Base-by-base conservation (phyloP, 768 basidiomycete genomes). In the Tulasnella sp. region DNA sequence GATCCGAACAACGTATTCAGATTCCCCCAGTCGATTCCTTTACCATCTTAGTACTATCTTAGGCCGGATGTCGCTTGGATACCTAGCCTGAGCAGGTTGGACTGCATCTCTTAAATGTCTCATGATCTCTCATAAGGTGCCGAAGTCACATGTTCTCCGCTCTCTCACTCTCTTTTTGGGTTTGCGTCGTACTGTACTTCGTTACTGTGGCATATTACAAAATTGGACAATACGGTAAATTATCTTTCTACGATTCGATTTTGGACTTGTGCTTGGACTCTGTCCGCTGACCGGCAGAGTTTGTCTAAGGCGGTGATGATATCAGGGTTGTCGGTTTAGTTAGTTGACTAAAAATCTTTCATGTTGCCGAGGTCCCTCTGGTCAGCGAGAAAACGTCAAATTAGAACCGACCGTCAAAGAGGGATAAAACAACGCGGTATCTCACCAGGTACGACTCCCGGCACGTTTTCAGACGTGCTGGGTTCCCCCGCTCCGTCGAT, bases 1-100 rank as follows among this genome's bases (percentile, higher is more conserved):
- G 75, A 74, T 57, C 74, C 79, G 7, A 39, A 20, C 16, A 80
- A 79, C 35, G 76, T 74, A 16, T 78, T 78, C 77, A 55, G 37
- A 6, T 78, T 78, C 77, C 77, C 72, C 37, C 79, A 77, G 32
- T 70, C 78, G 20, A 69, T 75, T 40, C 71, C 42, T 10, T 18
- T 57, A 20, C 37, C 32, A 35, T 11, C 39, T 35, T 44, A 35
- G 35, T 35, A n/a, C n/a, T n/a, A n/a, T n/a, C n/a, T n/a, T n/a
- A 44, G 44, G 44, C 44, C 29, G 67, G 7, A 11, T 3, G 10
- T 39, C 10, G 29, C 37, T 39, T 70, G 20, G 3, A 13, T 29
- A 70, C 18, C 69, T 20, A 20, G 69, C 13, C 39, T 6, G 32
- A 48, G 15, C 46, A 48, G 11, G 11, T 15, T 15, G 16, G 18